These are phyloP conservation scores for Lignosus rhinocerotis DNA, from an alignment of 1,284 basidiomycete genomes.

Conservation along the genomic window DNA sequence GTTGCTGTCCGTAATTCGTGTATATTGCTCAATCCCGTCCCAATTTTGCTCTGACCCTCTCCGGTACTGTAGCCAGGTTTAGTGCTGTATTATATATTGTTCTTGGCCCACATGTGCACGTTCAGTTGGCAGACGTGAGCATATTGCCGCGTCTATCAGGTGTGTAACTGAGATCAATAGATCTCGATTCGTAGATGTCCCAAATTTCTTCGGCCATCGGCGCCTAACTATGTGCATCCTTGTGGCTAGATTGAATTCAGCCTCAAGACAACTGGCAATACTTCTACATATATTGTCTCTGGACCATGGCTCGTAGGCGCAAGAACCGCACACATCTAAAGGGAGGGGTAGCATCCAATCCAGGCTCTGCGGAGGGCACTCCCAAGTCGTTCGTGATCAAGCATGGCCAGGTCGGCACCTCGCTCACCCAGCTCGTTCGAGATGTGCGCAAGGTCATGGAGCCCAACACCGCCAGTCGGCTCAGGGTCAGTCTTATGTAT, in stretches of 20 bases:
- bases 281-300: neutral
- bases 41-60: slow-evolving; percentile 3
- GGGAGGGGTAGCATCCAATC: slow-evolving; percentile 41
- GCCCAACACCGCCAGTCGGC: slow-evolving; percentile 92
- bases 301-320: slow-evolving; percentile 71
- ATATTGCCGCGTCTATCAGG: neutral
- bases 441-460: slow-evolving; percentile 97
- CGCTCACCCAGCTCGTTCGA: slow-evolving; percentile 85
- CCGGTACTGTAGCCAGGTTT: slow-evolving; percentile 23
- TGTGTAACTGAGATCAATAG: neutral
- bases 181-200: slow-evolving; percentile 15
- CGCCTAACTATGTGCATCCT: neutral
- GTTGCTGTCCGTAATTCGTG: slow-evolving; percentile 15
- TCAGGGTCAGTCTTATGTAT: slow-evolving; percentile 59
- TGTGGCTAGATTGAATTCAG: neutral
- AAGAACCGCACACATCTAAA: slow-evolving; percentile 90
- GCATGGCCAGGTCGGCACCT: slow-evolving; percentile 88
- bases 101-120: neutral
- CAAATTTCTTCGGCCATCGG: slow-evolving; percentile 14
- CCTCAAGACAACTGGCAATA: neutral
- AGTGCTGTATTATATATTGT: slow-evolving; percentile 23
- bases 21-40: slow-evolving; percentile 17
- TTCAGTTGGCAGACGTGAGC: neutral
- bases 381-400: slow-evolving; percentile 92
- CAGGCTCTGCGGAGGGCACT: slow-evolving; percentile 39